These are phyloP conservation scores for Camelina laxa DNA, from an alignment of 345 rosid species.

Conservation along the genomic window DNA sequence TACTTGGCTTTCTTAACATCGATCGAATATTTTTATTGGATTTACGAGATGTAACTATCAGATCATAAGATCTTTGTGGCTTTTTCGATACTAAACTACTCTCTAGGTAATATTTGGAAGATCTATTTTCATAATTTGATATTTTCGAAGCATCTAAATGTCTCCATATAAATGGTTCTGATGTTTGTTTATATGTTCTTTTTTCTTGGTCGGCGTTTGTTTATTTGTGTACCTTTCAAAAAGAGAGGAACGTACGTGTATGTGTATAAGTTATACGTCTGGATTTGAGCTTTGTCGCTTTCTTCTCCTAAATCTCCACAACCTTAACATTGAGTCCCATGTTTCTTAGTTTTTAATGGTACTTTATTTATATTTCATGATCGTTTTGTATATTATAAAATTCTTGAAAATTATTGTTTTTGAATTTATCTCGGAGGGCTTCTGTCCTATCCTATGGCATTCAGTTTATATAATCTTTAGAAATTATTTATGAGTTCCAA, in stretches of 20 bases:
- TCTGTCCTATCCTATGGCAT: background rate
- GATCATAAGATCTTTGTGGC: conserved; percentile 4
- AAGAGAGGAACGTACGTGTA: background rate
- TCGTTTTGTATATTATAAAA: background rate
- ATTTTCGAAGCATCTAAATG: conserved; percentile 21
- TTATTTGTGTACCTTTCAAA: conserved; percentile 28
- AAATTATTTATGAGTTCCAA: background rate
- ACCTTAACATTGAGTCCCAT: conserved; percentile 29
- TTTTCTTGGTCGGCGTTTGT: conserved; percentile 33
- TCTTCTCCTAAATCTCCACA: conserved; percentile 26
- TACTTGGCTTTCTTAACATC: too few relatives aligned
- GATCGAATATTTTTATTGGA: background rate
- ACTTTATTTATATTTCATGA: conserved; percentile 7
- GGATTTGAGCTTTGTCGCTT: conserved; percentile 35
- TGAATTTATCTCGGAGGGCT: background rate
- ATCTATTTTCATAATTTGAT: conserved; percentile 1
- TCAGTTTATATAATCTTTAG: too few relatives aligned
- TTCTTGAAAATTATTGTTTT: background rate
- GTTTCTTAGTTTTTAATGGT: conserved; percentile 12
- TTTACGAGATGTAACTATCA: background rate
- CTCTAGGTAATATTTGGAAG: conserved; percentile 23
- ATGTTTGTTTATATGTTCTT: conserved; percentile 25
- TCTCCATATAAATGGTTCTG: conserved; percentile 33
- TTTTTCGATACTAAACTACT: background rate
- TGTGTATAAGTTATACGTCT: background rate